Conservation (phyloP, 768 basidiomycete species). For the Sporobolomyces phaffii region DNA sequence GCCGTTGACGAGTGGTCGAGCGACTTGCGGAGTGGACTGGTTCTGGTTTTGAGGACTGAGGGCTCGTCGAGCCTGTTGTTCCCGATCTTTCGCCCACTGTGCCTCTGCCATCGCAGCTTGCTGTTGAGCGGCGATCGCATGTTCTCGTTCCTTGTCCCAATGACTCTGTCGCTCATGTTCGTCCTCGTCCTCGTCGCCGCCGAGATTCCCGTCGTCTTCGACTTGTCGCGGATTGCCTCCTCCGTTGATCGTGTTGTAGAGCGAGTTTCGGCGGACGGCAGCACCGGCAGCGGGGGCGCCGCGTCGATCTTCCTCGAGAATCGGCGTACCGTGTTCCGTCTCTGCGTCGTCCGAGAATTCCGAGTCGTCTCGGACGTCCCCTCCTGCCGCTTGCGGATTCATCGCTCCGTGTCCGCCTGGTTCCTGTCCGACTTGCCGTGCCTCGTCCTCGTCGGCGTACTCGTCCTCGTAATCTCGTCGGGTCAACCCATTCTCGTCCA, state of each 20-base stretch:
- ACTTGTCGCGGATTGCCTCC: not conserved
- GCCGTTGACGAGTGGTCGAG: not conserved
- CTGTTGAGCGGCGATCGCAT: conserved; percentile 30
- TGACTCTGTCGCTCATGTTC: conserved; percentile 17
- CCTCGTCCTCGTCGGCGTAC: conserved; percentile 2
- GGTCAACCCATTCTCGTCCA: not conserved
- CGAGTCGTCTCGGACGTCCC: conserved; percentile 18
- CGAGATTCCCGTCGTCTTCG: conserved; percentile 20
- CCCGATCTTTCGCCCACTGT: conserved; percentile 14
- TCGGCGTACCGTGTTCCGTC: conserved; percentile 12
- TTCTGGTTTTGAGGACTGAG: conserved; percentile 1
- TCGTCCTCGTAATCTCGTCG: conserved; percentile 3
- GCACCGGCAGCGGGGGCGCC: conserved; percentile 5
- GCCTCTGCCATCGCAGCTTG: conserved; percentile 28
- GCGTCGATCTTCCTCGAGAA: conserved; percentile 14
- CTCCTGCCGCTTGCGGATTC: too few relatives aligned
- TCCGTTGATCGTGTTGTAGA: not conserved
- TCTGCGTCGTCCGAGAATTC: conserved; percentile 38
- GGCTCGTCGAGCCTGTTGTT: conserved; percentile 28
- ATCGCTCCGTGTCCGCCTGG: too few relatives aligned
- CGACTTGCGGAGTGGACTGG: not conserved
- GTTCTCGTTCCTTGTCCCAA: conserved; percentile 34
- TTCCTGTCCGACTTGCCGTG: too few relatives aligned
- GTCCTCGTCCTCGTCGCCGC: conserved; percentile 22
- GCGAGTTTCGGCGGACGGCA: conserved; percentile 8